Evolutionary conservation across 192 early-diverging fungal species (phyloP), one percentile per base, ranked within the genome.

Genomic region (Backusella mclennaniae): DNA sequence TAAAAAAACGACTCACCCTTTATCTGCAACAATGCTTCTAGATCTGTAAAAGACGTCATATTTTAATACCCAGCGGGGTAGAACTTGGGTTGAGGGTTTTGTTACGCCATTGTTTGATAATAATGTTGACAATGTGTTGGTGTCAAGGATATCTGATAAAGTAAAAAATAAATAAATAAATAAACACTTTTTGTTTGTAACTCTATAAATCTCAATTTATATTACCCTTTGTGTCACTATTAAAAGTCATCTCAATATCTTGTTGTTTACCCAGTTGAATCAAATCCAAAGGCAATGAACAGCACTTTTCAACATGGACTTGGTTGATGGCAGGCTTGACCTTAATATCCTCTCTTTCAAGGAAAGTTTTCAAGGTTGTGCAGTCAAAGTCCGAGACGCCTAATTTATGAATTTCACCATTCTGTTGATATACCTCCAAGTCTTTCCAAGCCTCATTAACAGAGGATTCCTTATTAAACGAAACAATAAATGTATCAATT

Each of bases 61-160:
- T 73, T 88, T 88, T 67, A 88, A 79, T 29, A 88, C 85, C 84
- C 85, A 88, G 31, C 83, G 85, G 3, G 87, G 87, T 4, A 21
- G 33, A 31, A 86, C 73, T 21, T 14, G 52, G 0, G 71, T 46
- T 7, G 42, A 42, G 5, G 59, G n/a, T 3, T 73, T 73, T 19
- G 71, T 68, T 0, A 71, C 75, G 2, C 79, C 77, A 21, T 74
- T 69, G 69, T 75, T 41, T 41, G 79, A 72, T 56, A 88, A 52
- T 63, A 88, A 59, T n/a, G 56, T 41, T 6, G 74, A 73, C 1
- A 88, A 77, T 26, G 84, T 82, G 31, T 83, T 72, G 26, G 77
- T 49, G 1, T 85, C 79, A 35, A 88, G 66, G 46, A 88, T 88
- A 49, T 88, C 84, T 85, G 66, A 12, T 17, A 63, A 77, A 67